Evolutionary conservation across 306 rosid genomes (phyloP), one percentile per base, ranked within the genome.

Genomic region (Amphicarpaea edgeworthii): DNA sequence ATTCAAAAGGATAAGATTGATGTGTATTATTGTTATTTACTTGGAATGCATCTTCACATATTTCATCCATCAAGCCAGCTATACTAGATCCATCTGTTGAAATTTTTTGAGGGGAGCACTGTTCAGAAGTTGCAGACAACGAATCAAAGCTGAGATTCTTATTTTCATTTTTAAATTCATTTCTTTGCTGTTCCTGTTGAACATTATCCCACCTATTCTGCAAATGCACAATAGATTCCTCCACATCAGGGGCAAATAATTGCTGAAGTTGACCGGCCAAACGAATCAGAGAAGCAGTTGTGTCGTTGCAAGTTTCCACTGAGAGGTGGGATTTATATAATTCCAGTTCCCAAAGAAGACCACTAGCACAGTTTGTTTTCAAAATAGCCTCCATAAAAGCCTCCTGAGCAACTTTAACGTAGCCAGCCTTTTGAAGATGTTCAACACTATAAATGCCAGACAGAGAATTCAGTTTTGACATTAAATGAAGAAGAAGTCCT

Each of bases 161-260:
- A 51, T 32, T 63, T 55, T 83, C 97, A 83, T 69, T 70, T 68
- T 42, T 76, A 67, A 84, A 49, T 73, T 67, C 87, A 54, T 85
- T 74, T 12, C 72, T 83, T 70, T 89, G 93, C 54, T 90, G 96
- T 63, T 85, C 97, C 64, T 82, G 89, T 82, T 85, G 97, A 84
- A 85, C 76, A 82, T 86, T 86, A 51, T 87, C 87, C 98, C 98
- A 95, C 85, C 98, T 89, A 24, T 87, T 88, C 88, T 95, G 97
- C 92, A 95, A 86, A 83, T 95, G 98, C 79, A 89, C 90, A 16
- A 92, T 38, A 17, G 97, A 92, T 80, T 95, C 98, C 89, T 92
- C 97, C 51, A 95, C 81, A 78, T 95, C 97, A 68, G 97, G 98
- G 78, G 98, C 96, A 92, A 90, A 95, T 58, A 95, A 73, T 77